Conservation (phyloP, 257 asterid species). For the Nicotiana undulata region DNA sequence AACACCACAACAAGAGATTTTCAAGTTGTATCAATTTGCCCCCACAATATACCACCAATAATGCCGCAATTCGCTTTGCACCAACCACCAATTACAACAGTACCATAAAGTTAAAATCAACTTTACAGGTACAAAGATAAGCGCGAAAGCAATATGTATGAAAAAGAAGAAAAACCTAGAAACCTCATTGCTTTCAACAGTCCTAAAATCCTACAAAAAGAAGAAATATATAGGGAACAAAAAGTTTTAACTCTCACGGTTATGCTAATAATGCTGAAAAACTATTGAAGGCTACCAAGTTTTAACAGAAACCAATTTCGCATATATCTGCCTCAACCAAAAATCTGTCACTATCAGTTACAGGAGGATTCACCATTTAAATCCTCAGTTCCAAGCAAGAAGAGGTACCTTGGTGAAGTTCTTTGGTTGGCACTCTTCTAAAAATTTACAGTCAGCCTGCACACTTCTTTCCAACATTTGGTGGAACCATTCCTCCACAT, state of each 20-base stretch:
- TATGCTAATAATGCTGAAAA: slow-evolving; percentile 14
- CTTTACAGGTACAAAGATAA: slow-evolving; percentile 42
- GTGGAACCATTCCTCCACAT: slow-evolving; percentile 18
- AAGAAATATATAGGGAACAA: slow-evolving; percentile 16
- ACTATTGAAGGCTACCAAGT: slow-evolving; percentile 3
- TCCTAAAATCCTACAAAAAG: slow-evolving; percentile 15
- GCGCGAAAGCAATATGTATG: slow-evolving; percentile 13
- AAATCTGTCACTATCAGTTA: slow-evolving; percentile 37
- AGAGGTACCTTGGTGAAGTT: slow-evolving; percentile 22
- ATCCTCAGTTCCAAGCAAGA: slow-evolving; percentile 20
- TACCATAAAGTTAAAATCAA: slow-evolving; percentile 39
- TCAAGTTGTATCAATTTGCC: not conserved
- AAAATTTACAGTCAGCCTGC: slow-evolving; percentile 35
- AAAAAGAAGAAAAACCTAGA: slow-evolving; percentile 15
- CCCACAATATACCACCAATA: not conserved
- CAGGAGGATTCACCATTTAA: slow-evolving; percentile 37
- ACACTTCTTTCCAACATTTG: slow-evolving; percentile 18
- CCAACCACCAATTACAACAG: slow-evolving; percentile 47
- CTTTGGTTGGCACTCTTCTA: slow-evolving; percentile 29
- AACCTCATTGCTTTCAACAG: slow-evolving; percentile 29
- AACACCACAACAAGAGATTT: not conserved
- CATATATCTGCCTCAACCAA: slow-evolving; percentile 31
- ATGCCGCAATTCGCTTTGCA: slow-evolving; percentile 22
- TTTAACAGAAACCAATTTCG: slow-evolving; percentile 30
- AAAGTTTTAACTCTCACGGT: slow-evolving; percentile 22